Evolutionary conservation across 148 eudicot genomes (phyloP), one percentile per base, ranked within the genome.

Genomic region (Dianthus caryophyllus): DNA sequence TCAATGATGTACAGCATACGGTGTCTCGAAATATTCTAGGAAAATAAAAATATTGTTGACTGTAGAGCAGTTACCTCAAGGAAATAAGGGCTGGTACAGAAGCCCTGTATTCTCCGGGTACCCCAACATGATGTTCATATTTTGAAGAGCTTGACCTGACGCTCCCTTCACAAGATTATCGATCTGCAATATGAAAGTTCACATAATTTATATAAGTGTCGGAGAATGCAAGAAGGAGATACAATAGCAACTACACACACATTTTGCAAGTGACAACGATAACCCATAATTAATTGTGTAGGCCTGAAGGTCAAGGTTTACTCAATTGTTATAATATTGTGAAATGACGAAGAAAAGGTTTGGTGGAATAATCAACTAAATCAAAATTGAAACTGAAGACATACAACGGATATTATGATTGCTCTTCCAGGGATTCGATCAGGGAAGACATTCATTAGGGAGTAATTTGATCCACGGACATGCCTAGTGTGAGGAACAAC

Each of bases 81-180:
- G 99, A 78, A 94, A 94, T 53, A 94, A 73, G 50, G 99, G 89
- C 80, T 82, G 70, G 73, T 79, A 82, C 17, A 60, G 81, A 41
- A 94, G 89, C 66, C 99, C 97, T 16, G 90, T 86, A 52, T 74
- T 81, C 71, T 94, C 99, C 27, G 99, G 86, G 64, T 84, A 76
- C 79, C 99, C 99, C 97, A 88, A 83, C 96, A 94, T 94, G 73
- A 90, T 80, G 86, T 94, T 94, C 12, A 94, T 90, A 82, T 94
- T 94, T 76, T 94, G 99, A 53, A 94, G 66, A 52, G 99, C 99
- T 84, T 94, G 99, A 72, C 99, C 99, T 31, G 99, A 94, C 57
- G 99, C 99, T 61, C 97, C 99, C 71, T 94, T 94, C 26, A 94
- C 96, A 50, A 94, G 97, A 73, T 94, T 94, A 79, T 94, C 97